A percentile compares a stretch with the other conserved stretches of the same genome.
phyloP scores from a whole-genome alignment of 2,329 filamentous ascomycete species.

The Erysiphe pulchra region DNA sequence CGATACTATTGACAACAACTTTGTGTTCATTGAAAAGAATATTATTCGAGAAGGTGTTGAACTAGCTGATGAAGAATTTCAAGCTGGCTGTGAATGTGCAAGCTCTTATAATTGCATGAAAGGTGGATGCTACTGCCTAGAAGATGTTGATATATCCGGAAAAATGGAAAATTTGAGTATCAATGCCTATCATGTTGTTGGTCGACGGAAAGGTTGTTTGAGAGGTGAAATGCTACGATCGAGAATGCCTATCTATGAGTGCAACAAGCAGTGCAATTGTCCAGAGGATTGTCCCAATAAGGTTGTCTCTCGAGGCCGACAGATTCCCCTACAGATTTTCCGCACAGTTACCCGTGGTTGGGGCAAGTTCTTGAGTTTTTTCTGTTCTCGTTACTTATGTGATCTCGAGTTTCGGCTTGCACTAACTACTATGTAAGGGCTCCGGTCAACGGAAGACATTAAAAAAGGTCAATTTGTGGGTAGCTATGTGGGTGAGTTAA shows the following conservation, averaged over 20 bases:
- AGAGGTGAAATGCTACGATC: constrained; percentile 25
- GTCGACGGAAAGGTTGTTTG: constrained; percentile 24
- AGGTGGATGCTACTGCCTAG: constrained; percentile 38
- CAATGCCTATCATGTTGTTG: constrained; percentile 32
- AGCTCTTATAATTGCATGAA: constrained; percentile 39
- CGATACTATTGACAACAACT: constrained; percentile 33
- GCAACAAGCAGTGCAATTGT: constrained; percentile 46
- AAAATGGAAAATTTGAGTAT: constrained; percentile 2
- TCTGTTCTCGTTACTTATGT: background rate
- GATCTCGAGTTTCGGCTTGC: too few species aligned
- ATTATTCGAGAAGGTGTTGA: constrained; percentile 33
- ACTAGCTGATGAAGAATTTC: constrained; percentile 32
- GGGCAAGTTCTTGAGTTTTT: constrained; percentile 26
- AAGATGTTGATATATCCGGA: constrained; percentile 25
- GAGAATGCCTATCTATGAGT: constrained; percentile 50
- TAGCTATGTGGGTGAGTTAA: constrained; percentile 48
- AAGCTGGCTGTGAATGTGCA: constrained; percentile 41
- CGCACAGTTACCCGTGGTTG: constrained; percentile 49
- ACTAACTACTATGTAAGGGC: constrained; percentile 18
- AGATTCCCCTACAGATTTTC: constrained; percentile 51
- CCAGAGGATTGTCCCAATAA: constrained; percentile 40
- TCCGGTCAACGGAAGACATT: constrained; percentile 37
- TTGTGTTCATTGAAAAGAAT: constrained; percentile 40
- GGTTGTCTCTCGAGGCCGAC: constrained; percentile 49
- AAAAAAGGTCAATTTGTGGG: constrained; percentile 56